phyloP scores from a whole-genome alignment of 1,284 basidiomycete genomes.

The Boletellus deceptivus region DNA sequence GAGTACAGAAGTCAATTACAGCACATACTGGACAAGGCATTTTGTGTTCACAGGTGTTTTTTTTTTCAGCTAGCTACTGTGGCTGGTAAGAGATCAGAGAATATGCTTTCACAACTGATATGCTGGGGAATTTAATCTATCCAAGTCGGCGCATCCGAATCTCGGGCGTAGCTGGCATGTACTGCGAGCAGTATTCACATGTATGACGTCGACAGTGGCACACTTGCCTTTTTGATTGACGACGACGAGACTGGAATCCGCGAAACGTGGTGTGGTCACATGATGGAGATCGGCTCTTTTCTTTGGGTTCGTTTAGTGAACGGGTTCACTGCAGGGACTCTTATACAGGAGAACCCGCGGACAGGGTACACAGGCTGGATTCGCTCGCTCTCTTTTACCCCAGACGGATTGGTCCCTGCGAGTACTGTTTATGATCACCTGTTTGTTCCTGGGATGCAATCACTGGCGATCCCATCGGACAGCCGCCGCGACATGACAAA shows the following conservation, averaged over 20 bases:
- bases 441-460: neutral
- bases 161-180: neutral
- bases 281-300: conserved; percentile 11
- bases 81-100: too few species aligned
- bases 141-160: neutral
- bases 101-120: too few species aligned
- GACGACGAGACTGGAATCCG: neutral
- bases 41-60: too few species aligned
- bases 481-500: neutral
- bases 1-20: too few species aligned
- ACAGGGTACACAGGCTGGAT: neutral
- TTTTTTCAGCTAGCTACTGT: too few species aligned
- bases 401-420: neutral
- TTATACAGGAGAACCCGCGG: neutral
- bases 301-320: neutral
- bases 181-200: neutral
- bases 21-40: too few species aligned
- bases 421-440: neutral
- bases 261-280: conserved; percentile 14
- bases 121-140: neutral
- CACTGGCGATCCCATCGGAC: neutral
- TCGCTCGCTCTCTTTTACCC: neutral
- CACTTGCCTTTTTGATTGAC: neutral
- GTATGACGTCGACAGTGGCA: conserved; percentile 1
- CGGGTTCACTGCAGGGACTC: neutral